Conservation (phyloP, 1,284 basidiomycete species). For the Wolfiporia cocos region DNA sequence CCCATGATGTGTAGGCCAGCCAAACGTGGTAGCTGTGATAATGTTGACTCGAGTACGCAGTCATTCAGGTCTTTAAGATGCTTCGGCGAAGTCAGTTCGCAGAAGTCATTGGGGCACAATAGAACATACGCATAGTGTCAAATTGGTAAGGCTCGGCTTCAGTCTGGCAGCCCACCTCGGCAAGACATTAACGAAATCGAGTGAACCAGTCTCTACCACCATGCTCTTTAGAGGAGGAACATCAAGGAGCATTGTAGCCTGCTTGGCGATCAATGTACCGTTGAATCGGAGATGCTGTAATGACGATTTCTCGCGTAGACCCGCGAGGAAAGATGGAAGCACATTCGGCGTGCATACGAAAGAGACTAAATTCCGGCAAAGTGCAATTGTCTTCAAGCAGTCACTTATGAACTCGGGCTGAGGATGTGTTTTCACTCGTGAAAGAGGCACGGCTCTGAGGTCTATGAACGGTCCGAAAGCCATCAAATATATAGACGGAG, state of each 20-base stretch:
- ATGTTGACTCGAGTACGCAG: constrained; percentile 37
- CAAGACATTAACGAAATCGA: constrained; percentile 50
- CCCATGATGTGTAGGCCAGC: constrained; percentile 50
- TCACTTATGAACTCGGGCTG: constrained; percentile 48
- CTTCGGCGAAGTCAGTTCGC: too few species aligned
- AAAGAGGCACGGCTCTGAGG: constrained; percentile 40
- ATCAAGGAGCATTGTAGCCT: constrained; percentile 37
- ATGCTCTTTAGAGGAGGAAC: constrained; percentile 39
- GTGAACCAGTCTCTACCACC: constrained; percentile 50
- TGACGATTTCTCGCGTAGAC: constrained; percentile 36
- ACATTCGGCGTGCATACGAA: constrained; percentile 49
- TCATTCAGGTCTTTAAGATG: constrained; percentile 49
- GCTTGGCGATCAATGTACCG: constrained; percentile 42
- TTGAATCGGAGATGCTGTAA: constrained; percentile 43
- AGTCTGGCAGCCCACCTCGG: constrained; percentile 45
- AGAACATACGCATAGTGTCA: constrained; percentile 50
- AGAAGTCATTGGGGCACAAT: too few species aligned
- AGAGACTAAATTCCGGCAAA: constrained; percentile 44
- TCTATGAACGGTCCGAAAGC: too few species aligned
- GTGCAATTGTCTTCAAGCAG: constrained; percentile 37
- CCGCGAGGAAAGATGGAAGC: constrained; percentile 41
- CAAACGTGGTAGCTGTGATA: constrained; percentile 45
- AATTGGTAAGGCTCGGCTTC: constrained; percentile 37
- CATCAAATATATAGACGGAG: too few species aligned
- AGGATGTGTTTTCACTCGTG: too few species aligned